These are phyloP conservation scores for Colletotrichum navitas DNA, from an alignment of 2,329 filamentous ascomycete species.

Conservation along the genomic window DNA sequence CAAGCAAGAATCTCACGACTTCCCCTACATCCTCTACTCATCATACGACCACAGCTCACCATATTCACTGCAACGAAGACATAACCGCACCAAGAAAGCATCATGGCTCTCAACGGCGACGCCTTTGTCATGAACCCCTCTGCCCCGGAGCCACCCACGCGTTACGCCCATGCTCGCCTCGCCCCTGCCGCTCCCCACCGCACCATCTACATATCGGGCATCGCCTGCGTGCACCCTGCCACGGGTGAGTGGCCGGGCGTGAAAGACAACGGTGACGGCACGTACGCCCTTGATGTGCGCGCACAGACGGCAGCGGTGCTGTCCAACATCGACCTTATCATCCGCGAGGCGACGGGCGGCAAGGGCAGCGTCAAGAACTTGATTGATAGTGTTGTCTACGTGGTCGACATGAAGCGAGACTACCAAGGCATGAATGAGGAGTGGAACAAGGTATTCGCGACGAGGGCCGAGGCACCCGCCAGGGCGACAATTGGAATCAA, in stretches of 20 bases:
- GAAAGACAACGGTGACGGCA: constrained; percentile 53
- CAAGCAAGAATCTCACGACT: background rate
- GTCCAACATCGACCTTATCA: constrained; percentile 1
- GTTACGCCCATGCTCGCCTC: background rate
- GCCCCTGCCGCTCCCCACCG: constrained; percentile 46
- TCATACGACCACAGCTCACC: background rate
- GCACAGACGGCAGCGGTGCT: background rate
- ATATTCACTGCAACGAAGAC: background rate
- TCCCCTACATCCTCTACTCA: background rate
- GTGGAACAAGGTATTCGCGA: constrained; percentile 1
- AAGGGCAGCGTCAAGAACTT: constrained; percentile 1
- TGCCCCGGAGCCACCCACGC: background rate
- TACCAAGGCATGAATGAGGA: constrained; percentile 4
- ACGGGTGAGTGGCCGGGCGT: constrained; percentile 52
- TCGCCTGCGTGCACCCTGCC: constrained; percentile 50
- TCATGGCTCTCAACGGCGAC: background rate
- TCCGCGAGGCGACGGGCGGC: constrained; percentile 1
- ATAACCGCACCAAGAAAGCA: background rate
- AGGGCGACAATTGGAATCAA: constrained; percentile 1
- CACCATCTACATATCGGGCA: constrained; percentile 57
- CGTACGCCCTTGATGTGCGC: constrained; percentile 51
- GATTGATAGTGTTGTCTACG: background rate
- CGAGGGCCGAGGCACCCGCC: constrained; percentile 1
- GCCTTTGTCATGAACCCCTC: constrained; percentile 8
- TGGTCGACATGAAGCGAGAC: constrained; percentile 5